Evolutionary conservation across 106 monocot species (phyloP), one percentile per base, ranked within the genome.

Genomic region (Platanthera zijinensis): DNA sequence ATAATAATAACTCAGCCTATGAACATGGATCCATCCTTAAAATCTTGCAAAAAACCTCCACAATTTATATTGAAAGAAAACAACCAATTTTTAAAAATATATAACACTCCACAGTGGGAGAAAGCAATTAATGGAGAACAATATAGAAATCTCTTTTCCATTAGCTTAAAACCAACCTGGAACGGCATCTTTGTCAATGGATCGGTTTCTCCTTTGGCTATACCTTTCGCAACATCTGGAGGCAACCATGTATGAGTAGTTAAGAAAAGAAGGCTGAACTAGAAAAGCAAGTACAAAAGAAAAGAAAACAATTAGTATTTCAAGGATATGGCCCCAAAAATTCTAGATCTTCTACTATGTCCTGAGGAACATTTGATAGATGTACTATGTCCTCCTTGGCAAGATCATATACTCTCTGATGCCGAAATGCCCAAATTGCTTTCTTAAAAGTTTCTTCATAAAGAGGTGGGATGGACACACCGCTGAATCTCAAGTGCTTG

Each of bases 301-400:
- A 71, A 75, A 80, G 48, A 78, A 62, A 21, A n/a, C 17, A 7
- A 77, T 51, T 48, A 78, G 14, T 14, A 80, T 74, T 10, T 73
- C 19, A 86, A 97, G 97, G 97, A 97, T 97, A 97, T 97, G 97
- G 97, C 69, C 97, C 97, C 57, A 97, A 80, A 85, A 92, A 97
- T 18, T 97, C 91, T 78, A 86, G 87, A 51, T 97, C 93, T 70
- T 84, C 71, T 49, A 48, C 74, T 75, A 83, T 57, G 51, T 73
- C 85, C 45, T 82, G 57, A 78, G 94, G 80, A 71, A 92, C 56
- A 18, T 88, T 80, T 21, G 84, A 82, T 53, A 97, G 73, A 78
- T 91, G 97, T 64, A 88, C 85, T 74, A 92, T 88, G 75, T 86
- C 86, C 81, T 90, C 85, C 57, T 75, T 84, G 54, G 51, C 62